phyloP scores from a whole-genome alignment of 1,139 yeast genomes.

The Hansenula sp. region DNA sequence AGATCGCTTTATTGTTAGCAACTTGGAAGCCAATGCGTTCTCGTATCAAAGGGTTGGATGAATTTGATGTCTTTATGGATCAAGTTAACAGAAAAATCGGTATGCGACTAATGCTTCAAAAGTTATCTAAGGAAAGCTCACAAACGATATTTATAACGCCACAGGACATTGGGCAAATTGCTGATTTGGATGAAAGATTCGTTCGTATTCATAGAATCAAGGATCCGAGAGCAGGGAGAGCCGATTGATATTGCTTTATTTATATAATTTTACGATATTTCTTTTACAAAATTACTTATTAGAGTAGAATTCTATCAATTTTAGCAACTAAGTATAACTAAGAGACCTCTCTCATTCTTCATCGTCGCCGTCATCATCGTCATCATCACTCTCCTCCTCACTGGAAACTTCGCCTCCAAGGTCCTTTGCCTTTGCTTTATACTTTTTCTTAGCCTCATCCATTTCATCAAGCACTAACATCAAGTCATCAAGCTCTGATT shows the following conservation, averaged over 20 bases:
- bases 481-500: conserved; percentile 68
- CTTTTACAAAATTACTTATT: no score
- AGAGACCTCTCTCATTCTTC: neutral
- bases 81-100: conserved; percentile 84
- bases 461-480: conserved; percentile 71
- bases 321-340: neutral
- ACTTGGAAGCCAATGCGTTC: conserved; percentile 94
- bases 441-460: conserved; percentile 62
- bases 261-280: conserved; percentile 18
- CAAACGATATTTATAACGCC: conserved; percentile 96
- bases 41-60: conserved; percentile 85
- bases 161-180: conserved; percentile 79
- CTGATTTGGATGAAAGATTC: conserved; percentile 56
- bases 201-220: conserved; percentile 70
- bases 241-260: neutral
- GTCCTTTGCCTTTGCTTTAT: conserved; percentile 47
- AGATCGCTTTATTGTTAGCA: conserved; percentile 79
- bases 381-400: conserved; percentile 50
- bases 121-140: conserved; percentile 57
- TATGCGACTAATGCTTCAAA: conserved; percentile 66
- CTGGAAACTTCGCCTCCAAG: conserved; percentile 50
- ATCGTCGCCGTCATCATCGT: conserved; percentile 33
- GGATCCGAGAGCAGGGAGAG: conserved; percentile 28
- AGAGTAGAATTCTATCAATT: no score
- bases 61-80: conserved; percentile 98